Percentiles rank a stretch among this genome's conserved stretches.
These are phyloP conservation scores for Incumbomyces lentus DNA, from an alignment of 2,329 filamentous ascomycete genomes.

Conservation along the genomic window DNA sequence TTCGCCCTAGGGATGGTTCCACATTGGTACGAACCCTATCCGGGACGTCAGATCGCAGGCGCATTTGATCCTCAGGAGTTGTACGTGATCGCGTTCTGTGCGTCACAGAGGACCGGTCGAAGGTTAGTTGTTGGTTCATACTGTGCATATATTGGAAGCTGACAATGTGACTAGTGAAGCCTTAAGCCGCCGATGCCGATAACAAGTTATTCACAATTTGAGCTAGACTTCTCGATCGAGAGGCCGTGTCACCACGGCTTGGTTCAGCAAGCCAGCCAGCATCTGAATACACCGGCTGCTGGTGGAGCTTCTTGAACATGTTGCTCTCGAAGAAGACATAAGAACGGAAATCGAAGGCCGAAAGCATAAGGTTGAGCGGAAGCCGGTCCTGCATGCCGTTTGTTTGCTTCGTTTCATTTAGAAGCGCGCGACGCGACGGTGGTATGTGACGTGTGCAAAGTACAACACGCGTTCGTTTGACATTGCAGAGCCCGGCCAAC, in stretches of 20 bases:
- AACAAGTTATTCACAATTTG: not conserved
- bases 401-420: not conserved
- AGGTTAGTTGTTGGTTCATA: too few relatives aligned
- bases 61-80: too few relatives aligned
- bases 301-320: not conserved
- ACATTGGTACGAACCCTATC: too few relatives aligned
- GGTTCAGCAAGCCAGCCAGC: not conserved
- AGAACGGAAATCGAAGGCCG: conserved; percentile 9
- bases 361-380: conserved; percentile 1
- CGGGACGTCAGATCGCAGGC: too few relatives aligned
- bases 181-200: not conserved
- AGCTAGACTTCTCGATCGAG: not conserved
- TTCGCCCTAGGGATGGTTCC: too few relatives aligned
- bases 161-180: not conserved
- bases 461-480: not conserved
- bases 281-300: not conserved
- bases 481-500: not conserved
- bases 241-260: not conserved
- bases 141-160: too few relatives aligned
- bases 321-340: conserved; percentile 5
- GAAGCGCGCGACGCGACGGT: not conserved
- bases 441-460: not conserved
- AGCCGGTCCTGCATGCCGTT: not conserved
- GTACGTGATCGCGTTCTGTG: too few relatives aligned
- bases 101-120: too few relatives aligned